Evolutionary conservation across 2,329 filamentous ascomycete species (phyloP), one percentile per base, ranked within the genome.

Genomic region (Colletotrichum euphorbiae): DNA sequence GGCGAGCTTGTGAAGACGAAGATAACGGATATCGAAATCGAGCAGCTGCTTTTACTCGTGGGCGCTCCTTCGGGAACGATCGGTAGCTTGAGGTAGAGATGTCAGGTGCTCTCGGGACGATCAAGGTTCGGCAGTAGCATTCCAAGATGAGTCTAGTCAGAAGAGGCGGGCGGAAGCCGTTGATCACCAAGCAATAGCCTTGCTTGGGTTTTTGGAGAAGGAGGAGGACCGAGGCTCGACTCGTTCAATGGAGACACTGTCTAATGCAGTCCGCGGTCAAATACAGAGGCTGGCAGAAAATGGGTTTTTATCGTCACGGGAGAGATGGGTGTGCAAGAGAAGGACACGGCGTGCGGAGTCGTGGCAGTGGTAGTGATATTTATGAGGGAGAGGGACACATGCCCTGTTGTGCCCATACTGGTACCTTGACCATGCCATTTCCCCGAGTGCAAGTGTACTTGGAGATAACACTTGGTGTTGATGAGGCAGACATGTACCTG

Each of bases 31-130:
- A 11, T 46, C 28, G 24, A 42, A 51, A 12, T 42, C 36, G 15
- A 63, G 28, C 13, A 15, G 5, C 57, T 52, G n/a, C 13, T 59
- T 28, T 17, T 33, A 17, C 45, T 58, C 45, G 51, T 52, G 45
- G 58, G 28, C 31, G 55, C 28, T 65, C 38, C 48, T 54, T 65
- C 62, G 51, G 64, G 52, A 52, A 48, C 54, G 46, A 45, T 52
- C 36, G 64, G 45, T 57, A 58, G 60, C 28, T 57, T 51, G 28
- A 40, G 13, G 12, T 45, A 33, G 24, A 55, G 52, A 68, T 55
- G 65, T 68, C 65, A 65, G 65, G 65, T 68, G 65, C 54, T 52
- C 61, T 58, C 54, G 61, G 52, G 28, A 15, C 45, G 36, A 57
- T 56, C 51, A 45, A 67, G 38, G 33, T 65, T 50, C 33, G 38